phyloP scores from a whole-genome alignment of 2,329 filamentous ascomycete species.

The Sarocladiaceae sp. region DNA sequence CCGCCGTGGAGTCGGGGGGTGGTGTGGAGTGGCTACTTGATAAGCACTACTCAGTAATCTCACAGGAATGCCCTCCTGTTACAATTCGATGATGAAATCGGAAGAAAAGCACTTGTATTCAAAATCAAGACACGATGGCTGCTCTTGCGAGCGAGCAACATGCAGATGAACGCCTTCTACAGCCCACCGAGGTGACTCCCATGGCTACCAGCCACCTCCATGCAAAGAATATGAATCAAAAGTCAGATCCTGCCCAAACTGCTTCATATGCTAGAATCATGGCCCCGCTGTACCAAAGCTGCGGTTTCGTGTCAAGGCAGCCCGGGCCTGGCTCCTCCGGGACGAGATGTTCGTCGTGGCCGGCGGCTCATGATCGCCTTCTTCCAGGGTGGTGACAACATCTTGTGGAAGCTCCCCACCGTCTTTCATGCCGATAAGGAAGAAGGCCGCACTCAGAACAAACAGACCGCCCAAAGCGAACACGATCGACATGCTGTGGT shows the following conservation, averaged over 20 bases:
- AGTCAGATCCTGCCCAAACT: not conserved
- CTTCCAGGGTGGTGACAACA: constrained; percentile 34
- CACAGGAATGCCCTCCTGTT: too few relatives aligned
- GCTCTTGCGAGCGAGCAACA: not conserved
- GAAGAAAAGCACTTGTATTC: too few relatives aligned
- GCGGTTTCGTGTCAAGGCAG: constrained; percentile 40
- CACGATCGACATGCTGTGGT: constrained; percentile 82
- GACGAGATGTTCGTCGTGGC: constrained; percentile 30
- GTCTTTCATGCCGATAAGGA: constrained; percentile 63
- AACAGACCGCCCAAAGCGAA: constrained; percentile 76
- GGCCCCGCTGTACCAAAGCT: constrained; percentile 43
- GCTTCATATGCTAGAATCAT: not conserved
- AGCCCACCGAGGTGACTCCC: too few relatives aligned
- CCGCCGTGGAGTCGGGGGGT: too few relatives aligned
- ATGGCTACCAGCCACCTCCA: too few relatives aligned
- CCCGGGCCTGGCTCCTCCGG: constrained; percentile 37
- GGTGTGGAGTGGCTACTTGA: too few relatives aligned
- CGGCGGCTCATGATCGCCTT: constrained; percentile 25
- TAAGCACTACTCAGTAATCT: too few relatives aligned
- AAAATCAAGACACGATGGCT: not conserved
- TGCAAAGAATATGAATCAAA: too few relatives aligned
- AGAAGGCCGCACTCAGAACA: constrained; percentile 68
- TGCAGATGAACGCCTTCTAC: not conserved
- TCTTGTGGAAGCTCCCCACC: constrained; percentile 37
- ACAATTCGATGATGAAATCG: too few relatives aligned